Base-by-base conservation (phyloP, 129 eudicot species). In the Centrapalus pauciflorus region DNA sequence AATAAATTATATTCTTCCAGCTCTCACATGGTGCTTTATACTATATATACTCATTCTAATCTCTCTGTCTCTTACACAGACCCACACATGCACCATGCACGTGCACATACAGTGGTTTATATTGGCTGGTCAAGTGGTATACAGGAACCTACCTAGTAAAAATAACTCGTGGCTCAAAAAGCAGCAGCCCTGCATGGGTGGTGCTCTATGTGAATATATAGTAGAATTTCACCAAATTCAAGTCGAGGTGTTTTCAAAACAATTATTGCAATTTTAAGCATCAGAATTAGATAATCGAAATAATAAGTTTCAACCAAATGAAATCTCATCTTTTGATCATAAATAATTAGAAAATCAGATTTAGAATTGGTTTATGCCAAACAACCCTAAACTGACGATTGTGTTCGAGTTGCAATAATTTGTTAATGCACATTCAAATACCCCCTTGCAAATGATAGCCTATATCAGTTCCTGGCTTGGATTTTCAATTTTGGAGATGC, bases 151-250 rank as follows among this genome's bases (percentile, higher is more conserved):
- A 77, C 79, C 85, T 70, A 58, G 71, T 73, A 51, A 38, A 51
- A 61, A 59, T 55, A 77, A 82, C 84, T 80, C 82, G 85, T 83
- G 87, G 86, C 81, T 83, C 90, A 80, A 82, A 77, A 79, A 72
- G 74, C 55, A 2, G 24, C 2, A 76, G 79, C 62, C 74, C 72
- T 0, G 16, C 13, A 14, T 17, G 77, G 73, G 81, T 52, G 87
- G 79, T 78, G 85, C 83, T 79, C 85, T 54, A 73, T 77, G 86
- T 74, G 55, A 51, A 56, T 17, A 25, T 27, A 58, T 61, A 14
- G 49, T 55, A 55, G n/a, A 70, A 60, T 55, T 67, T 32, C 67
- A 66, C 49, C 70, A 54, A 24, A 12, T 45, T 37, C 25, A 55
- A 55, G 27, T 16, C 4, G 16, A 52, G n/a, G n/a, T 68, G 63